Evolutionary conservation across 2,329 filamentous ascomycete species (phyloP).

Genomic region (Talaromyces piceae): DNA sequence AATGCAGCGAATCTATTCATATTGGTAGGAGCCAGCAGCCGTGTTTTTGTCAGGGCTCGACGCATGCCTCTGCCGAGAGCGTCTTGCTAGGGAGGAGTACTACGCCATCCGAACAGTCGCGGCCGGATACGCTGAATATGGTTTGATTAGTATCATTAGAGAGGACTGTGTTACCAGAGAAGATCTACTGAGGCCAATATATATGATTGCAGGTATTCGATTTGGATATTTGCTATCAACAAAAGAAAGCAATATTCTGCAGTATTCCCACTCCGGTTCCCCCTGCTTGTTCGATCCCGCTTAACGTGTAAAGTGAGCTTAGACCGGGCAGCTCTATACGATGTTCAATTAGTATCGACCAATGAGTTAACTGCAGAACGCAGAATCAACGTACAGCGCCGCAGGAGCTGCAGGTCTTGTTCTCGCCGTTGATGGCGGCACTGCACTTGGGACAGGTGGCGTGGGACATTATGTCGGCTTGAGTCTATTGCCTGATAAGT

Average conservation of each 20-base stretch:
- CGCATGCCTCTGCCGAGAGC: neutral
- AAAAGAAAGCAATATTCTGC: neutral
- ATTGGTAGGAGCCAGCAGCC: no score
- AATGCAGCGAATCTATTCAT: neutral
- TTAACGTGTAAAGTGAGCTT: neutral
- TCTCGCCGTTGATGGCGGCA: slow-evolving; percentile 18
- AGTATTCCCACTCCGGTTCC: neutral
- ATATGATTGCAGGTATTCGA: neutral
- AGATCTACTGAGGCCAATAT: neutral
- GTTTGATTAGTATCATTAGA: slow-evolving; percentile 1
- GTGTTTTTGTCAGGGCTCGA: neutral
- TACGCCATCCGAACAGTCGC: neutral
- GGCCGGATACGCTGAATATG: slow-evolving; percentile 4
- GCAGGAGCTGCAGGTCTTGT: slow-evolving; percentile 23
- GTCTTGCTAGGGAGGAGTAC: neutral
- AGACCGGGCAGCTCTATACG: slow-evolving; percentile 13
- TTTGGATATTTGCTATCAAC: no score
- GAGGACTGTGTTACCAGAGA: neutral
- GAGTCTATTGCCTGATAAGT: no score
- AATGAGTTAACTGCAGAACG: neutral
- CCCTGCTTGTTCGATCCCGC: neutral
- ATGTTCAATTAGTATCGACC: neutral
- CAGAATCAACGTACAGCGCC: slow-evolving; percentile 17
- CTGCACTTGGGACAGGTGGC: slow-evolving; percentile 21
- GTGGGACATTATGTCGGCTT: slow-evolving; percentile 16